Percentiles rank a stretch among this genome's conserved stretches.
Conservation (phyloP, 83 land plant species). For the Thuja plicata region DNA sequence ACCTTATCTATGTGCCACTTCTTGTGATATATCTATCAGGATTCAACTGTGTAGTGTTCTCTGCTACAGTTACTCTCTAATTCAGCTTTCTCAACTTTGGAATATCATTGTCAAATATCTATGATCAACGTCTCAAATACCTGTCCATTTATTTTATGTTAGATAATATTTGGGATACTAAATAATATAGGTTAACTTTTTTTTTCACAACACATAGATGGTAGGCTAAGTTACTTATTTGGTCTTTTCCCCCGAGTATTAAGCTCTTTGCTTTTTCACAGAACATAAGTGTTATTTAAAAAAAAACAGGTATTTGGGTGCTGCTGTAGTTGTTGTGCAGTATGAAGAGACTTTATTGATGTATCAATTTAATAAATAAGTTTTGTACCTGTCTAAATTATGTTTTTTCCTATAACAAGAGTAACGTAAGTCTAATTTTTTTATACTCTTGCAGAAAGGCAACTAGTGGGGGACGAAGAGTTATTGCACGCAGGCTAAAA, state of each 20-base stretch:
- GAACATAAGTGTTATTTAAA: background rate
- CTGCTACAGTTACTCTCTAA: background rate
- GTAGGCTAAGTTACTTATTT: background rate
- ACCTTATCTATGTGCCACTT: background rate
- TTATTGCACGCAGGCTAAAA: slow-evolving; percentile 57
- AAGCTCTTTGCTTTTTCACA: background rate
- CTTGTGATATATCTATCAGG: too few species aligned
- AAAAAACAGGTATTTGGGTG: background rate
- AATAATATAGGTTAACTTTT: background rate
- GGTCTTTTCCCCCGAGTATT: background rate
- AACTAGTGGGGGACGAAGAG: slow-evolving; percentile 60
- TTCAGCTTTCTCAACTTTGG: background rate
- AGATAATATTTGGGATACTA: background rate
- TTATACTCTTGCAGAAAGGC: slow-evolving; percentile 43
- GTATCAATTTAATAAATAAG: background rate
- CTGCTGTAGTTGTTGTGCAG: background rate
- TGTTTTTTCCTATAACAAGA: background rate
- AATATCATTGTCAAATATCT: background rate
- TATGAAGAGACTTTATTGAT: background rate
- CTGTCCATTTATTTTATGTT: background rate
- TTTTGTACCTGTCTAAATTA: background rate
- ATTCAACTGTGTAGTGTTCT: too few species aligned
- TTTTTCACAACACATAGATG: background rate
- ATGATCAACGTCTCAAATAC: background rate
- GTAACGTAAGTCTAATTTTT: background rate